Evolutionary conservation across 164 flowering plant genomes (phyloP), one percentile per base, ranked within the genome.

Genomic region (Berberis thunbergii): DNA sequence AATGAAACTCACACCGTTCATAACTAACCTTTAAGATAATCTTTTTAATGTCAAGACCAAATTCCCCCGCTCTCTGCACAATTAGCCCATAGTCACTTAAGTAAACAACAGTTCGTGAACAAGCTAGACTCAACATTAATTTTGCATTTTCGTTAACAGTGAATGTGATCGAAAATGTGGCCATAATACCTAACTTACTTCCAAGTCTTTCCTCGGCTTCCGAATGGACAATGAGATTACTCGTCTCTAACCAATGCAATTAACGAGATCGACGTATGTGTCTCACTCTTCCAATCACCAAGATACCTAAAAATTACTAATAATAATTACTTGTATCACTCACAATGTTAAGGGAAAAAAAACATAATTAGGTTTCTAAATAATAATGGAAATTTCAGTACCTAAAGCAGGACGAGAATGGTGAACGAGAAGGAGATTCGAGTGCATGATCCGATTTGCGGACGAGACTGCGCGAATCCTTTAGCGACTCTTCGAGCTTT

Each of bases 201-300:
- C 93, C 97, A 67, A 94, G 91, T 67, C 77, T 85, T 63, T 85
- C 81, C 76, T 86, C 90, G 41, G 86, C 88, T 75, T 94, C 96
- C n/a, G 69, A 41, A 68, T 94, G 99, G 78, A 79, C 38, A 54
- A 94, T 86, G 58, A 94, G 91, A 70, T 55, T 75, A 50, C 88
- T 96, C 0, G 91, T 87, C 73, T 94, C 96, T 54, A 94, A 68
- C 96, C 95, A 91, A 70, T 94, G 97, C 88, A 68, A 91, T 83
- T 74, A 82, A 43, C 0, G 97, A 91, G 42, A 94, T 95, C 41
- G 77, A 90, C 1, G 84, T 72, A 69, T 94, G 99, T 1, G 97
- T 86, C 71, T 91, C 97, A 72, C 80, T 84, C 78, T 77, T 89
- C 99, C 99, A 94, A 74, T 94, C 97, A 61, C 87, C 90, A 75